A percentile compares a stretch with the other conserved stretches of the same genome.
Evolutionary conservation across 306 rosid genomes (phyloP).

Genomic region (Begonia masoniana): DNA sequence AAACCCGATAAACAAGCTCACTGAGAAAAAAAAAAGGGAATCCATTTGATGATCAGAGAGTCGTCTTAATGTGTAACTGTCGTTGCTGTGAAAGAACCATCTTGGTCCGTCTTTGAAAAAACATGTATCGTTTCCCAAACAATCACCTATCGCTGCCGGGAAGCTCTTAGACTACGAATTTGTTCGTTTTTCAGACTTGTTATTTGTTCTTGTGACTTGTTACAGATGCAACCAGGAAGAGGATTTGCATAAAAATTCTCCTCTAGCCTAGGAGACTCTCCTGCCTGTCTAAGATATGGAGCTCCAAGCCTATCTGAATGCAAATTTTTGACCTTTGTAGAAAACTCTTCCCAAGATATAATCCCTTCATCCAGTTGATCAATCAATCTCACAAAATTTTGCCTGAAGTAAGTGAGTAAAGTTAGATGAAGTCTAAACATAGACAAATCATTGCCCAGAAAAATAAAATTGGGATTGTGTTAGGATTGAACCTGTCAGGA

Average conservation of each 20-base stretch:
- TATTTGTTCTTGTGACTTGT: slow-evolving; percentile 32
- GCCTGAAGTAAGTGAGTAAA: slow-evolving; percentile 26
- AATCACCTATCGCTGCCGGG: slow-evolving; percentile 27
- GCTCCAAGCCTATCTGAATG: slow-evolving; percentile 70
- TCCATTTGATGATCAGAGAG: too few relatives aligned
- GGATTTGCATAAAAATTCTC: slow-evolving; percentile 96
- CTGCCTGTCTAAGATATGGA: slow-evolving; percentile 57
- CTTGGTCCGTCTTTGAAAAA: too few relatives aligned
- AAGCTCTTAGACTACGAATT: slow-evolving; percentile 18
- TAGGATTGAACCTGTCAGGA: slow-evolving; percentile 65
- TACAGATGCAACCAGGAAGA: slow-evolving; percentile 80
- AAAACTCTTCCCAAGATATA: slow-evolving; percentile 55
- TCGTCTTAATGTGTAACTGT: too few relatives aligned
- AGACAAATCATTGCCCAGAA: too few relatives aligned
- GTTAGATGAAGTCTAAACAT: too few relatives aligned
- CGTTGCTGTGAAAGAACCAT: too few relatives aligned
- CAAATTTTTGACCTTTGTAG: slow-evolving; percentile 36
- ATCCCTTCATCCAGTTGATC: slow-evolving; percentile 45
- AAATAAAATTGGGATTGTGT: not conserved
- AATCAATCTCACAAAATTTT: slow-evolving; percentile 57
- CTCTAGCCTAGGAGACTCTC: slow-evolving; percentile 72
- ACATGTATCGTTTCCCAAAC: too few relatives aligned
- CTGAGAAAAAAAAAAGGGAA: too few relatives aligned
- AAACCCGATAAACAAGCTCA: slow-evolving; percentile 10
- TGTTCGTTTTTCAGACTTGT: slow-evolving; percentile 18